These are phyloP conservation scores for Zymoseptoria crescenta DNA, from an alignment of 2,329 filamentous ascomycete species.

Conservation along the genomic window DNA sequence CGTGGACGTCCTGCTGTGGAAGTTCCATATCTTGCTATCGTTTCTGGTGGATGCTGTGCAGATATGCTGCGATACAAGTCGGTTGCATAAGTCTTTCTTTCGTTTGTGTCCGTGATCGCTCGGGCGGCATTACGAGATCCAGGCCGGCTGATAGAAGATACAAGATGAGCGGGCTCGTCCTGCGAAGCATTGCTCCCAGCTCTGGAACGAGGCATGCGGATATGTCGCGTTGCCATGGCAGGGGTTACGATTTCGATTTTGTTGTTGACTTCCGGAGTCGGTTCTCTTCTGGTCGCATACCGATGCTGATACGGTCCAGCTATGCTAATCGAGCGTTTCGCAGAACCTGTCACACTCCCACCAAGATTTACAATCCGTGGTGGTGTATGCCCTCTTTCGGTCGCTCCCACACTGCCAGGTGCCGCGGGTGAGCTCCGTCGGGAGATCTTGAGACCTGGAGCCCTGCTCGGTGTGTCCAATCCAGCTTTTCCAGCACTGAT, in stretches of 20 bases:
- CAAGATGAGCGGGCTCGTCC: constrained; percentile 20
- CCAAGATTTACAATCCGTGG: constrained; percentile 30
- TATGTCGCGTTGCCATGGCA: constrained; percentile 27
- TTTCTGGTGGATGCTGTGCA: constrained; percentile 45
- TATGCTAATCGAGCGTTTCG: constrained; percentile 27
- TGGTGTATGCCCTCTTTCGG: constrained; percentile 24
- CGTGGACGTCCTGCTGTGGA: constrained; percentile 45
- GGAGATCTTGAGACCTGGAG: constrained; percentile 29
- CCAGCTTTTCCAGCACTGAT: constrained; percentile 21
- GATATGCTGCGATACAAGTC: constrained; percentile 27
- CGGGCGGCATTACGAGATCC: constrained; percentile 22
- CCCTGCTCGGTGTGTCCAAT: constrained; percentile 30
- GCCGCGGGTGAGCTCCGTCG: constrained; percentile 28
- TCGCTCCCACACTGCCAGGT: constrained; percentile 11
- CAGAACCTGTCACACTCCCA: constrained; percentile 23
- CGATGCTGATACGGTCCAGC: constrained; percentile 27
- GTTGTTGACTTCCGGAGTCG: constrained; percentile 23
- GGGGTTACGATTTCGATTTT: constrained; percentile 30
- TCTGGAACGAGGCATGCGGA: constrained; percentile 22
- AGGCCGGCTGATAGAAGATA: constrained; percentile 24
- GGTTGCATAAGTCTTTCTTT: constrained; percentile 13
- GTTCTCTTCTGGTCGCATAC: constrained; percentile 22
- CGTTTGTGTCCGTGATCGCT: constrained; percentile 12
- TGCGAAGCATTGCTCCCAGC: constrained; percentile 31
- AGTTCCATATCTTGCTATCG: constrained; percentile 29